Conservation (phyloP, 352 stramenopile species). For the Phytophthora pluvialis region DNA sequence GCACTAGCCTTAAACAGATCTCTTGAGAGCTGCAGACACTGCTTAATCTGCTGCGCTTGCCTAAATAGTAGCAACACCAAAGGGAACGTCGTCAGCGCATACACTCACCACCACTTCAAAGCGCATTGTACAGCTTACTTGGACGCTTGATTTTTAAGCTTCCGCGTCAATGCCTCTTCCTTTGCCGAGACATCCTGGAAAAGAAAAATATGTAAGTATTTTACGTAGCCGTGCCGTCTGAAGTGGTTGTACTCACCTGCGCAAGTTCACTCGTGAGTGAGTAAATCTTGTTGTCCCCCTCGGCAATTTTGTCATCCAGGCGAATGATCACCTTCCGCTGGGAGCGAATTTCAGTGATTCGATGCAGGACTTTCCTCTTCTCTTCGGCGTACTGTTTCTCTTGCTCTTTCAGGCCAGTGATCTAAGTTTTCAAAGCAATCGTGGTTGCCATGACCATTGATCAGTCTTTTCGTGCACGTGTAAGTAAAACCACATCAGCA, state of each 20-base stretch:
- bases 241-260: conserved; percentile 42
- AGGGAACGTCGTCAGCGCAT: conserved; percentile 7
- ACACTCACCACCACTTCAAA: not conserved
- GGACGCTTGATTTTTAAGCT: conserved; percentile 69
- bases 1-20: conserved; percentile 56
- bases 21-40: conserved; percentile 60
- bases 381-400: conserved; percentile 68
- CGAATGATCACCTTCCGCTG: conserved; percentile 75
- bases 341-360: conserved; percentile 72
- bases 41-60: conserved; percentile 75
- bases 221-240: not conserved
- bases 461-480: not conserved
- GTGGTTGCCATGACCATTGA: not conserved
- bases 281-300: conserved; percentile 75
- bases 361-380: conserved; percentile 62
- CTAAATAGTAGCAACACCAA: conserved; percentile 27
- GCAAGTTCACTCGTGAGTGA: conserved; percentile 76
- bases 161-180: conserved; percentile 75
- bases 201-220: conserved; percentile 6
- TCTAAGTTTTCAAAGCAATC: conserved; percentile 35
- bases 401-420: conserved; percentile 65
- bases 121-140: conserved; percentile 46
- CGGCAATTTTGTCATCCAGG: conserved; percentile 76
- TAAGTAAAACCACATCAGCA: no score
- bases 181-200: conserved; percentile 76